phyloP scores from a whole-genome alignment of 2,329 filamentous ascomycete genomes.

The Parastagonospora avenae region DNA sequence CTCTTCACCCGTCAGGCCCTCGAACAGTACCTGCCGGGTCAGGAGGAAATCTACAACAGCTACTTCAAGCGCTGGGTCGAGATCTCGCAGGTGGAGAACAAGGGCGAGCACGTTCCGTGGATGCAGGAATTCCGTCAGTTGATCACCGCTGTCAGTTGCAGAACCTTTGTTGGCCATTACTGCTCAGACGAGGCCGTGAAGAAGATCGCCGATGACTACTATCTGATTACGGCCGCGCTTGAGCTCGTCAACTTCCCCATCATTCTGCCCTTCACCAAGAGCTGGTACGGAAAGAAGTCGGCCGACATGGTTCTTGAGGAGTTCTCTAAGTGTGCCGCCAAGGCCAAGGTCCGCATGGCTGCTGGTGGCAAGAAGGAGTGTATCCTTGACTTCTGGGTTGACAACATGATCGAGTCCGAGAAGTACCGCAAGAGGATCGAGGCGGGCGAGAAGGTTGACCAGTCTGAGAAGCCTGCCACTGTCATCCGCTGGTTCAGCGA shows the following conservation, averaged over 20 bases:
- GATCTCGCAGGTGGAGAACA: constrained; percentile 70
- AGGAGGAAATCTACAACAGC: constrained; percentile 87
- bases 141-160: constrained; percentile 92
- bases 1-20: constrained; percentile 92
- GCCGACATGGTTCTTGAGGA: constrained; percentile 89
- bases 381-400: constrained; percentile 94
- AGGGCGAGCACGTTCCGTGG: constrained; percentile 78
- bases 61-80: constrained; percentile 83
- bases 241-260: constrained; percentile 90
- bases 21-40: constrained; percentile 84
- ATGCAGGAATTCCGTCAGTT: constrained; percentile 93
- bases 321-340: constrained; percentile 89
- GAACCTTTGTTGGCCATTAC: constrained; percentile 97
- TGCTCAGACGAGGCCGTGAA: constrained; percentile 88
- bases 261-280: constrained; percentile 92
- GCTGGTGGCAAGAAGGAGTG: constrained; percentile 85
- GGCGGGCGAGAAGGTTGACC: constrained; percentile 64
- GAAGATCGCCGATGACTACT: constrained; percentile 96
- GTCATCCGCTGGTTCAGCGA: constrained; percentile 86
- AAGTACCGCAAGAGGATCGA: constrained; percentile 79
- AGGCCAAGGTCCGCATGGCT: constrained; percentile 90
- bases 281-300: constrained; percentile 96
- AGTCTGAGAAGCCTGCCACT: constrained; percentile 78
- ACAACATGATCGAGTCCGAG: constrained; percentile 79
- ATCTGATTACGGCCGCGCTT: constrained; percentile 90